Evolutionary conservation across 805 yeast species (phyloP), one percentile per base, ranked within the genome.

Genomic region (Saccharomyces mikatae): DNA sequence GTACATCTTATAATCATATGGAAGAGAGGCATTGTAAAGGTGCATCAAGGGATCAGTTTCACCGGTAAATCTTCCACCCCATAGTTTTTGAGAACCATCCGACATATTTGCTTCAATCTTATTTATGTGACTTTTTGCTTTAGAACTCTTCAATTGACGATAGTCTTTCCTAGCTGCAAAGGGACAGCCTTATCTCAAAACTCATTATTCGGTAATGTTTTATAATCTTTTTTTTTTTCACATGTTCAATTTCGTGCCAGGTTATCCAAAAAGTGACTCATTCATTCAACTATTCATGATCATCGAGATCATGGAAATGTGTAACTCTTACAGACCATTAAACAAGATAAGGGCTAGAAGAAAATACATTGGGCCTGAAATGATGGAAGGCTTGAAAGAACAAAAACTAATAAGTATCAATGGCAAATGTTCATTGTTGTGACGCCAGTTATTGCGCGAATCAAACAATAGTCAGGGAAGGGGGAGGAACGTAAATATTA

Each of bases 61-160:
- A 49, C 96, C 98, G 57, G 97, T 92, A 75, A 92, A 92, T 73
- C 99, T 82, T 65, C 98, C 99, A 65, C 99, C 99, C 99, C 99
- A 92, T 60, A 92, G 77, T 71, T 84, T 91, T 63, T 76, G 78
- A 73, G 86, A 60, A 28, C 62, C 62, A n/a, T 59, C 64, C 47
- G 68, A 54, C 69, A 66, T 66, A 36, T 41, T 27, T 48, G 13
- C 24, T 31, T 28, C 26, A 29, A 10, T 22, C 32, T 14, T 6
- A 30, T 31, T 44, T 17, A 14, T 17, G 32, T 32, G 13, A 9
- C 8, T 14, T 6, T 14, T 26, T 13, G 44, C 24, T 36, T 11
- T 36, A 17, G 44, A 36, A 17, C 24, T 21, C 17, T 17, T 36
- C 44, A 36, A 32, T 36, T 17, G 24, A 8, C 9, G 4, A 36